Evolutionary conservation across 192 early-diverging fungal species (phyloP).

Genomic region (Coemansia sp.): DNA sequence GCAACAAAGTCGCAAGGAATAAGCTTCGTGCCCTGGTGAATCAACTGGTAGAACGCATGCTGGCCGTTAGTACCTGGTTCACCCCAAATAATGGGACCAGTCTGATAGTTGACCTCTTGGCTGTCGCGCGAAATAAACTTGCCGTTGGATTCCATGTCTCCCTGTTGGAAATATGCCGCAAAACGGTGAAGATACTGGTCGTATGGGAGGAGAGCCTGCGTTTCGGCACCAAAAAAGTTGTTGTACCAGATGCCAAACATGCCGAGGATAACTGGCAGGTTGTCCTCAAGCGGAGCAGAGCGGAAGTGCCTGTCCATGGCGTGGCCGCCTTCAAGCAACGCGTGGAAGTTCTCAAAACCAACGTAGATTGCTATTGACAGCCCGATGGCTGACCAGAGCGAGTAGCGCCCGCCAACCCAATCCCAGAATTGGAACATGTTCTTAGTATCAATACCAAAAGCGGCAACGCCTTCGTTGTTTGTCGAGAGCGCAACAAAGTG

Average conservation of each 20-base stretch:
- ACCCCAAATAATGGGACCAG: slow-evolving; percentile 98
- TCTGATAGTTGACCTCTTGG: slow-evolving; percentile 75
- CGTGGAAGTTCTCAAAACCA: slow-evolving; percentile 92
- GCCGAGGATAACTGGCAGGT: slow-evolving; percentile 88
- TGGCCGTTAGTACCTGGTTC: slow-evolving; percentile 99
- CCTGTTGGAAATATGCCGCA: slow-evolving; percentile 99
- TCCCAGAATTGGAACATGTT: slow-evolving; percentile 99
- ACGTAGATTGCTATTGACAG: slow-evolving; percentile 95
- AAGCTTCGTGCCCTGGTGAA: slow-evolving; percentile 98
- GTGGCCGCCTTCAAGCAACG: slow-evolving; percentile 87
- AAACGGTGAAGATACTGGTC: slow-evolving; percentile 99
- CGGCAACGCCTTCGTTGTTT: slow-evolving; percentile 83
- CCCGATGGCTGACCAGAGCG: slow-evolving; percentile 99
- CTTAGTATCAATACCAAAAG: slow-evolving; percentile 89
- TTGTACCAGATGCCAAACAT: slow-evolving; percentile 97
- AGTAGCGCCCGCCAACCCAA: slow-evolving; percentile 99
- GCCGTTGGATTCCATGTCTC: slow-evolving; percentile 99
- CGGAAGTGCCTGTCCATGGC: slow-evolving; percentile 97
- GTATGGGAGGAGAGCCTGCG: slow-evolving; percentile 93
- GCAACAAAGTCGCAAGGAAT: slow-evolving; percentile 97
- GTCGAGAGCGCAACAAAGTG: slow-evolving; percentile 99
- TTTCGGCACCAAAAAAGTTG: slow-evolving; percentile 96
- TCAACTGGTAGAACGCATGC: slow-evolving; percentile 99
- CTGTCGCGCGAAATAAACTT: slow-evolving; percentile 89
- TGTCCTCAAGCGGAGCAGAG: slow-evolving; percentile 87